Evolutionary conservation across 2,329 filamentous ascomycete species (phyloP), one percentile per base, ranked within the genome.

Genomic region (Apiospora arundinis): DNA sequence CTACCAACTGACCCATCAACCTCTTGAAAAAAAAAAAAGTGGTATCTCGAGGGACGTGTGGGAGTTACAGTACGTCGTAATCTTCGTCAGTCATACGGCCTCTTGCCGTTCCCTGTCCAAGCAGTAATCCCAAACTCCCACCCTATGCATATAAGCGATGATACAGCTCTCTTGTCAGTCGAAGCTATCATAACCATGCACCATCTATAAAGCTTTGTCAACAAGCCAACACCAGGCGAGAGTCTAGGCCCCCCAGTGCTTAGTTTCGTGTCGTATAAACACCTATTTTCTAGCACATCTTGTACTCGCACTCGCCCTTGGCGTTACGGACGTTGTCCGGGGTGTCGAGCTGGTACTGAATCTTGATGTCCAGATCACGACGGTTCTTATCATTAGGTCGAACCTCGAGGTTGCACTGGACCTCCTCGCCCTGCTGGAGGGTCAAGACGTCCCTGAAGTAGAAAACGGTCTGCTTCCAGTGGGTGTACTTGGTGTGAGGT

Each of bases 391-490:
- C 88, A 81, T 97, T 99, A 69, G 96, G 96, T 83, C 91, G 92
- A 85, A 95, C 97, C 74, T 90, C 88, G 52, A 99, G 85, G 44
- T 88, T 86, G 78, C 94, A 93, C 72, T 86, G 84, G 72, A 99
- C 88, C 78, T 90, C 87, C 86, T 99, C 96, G 71, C 92, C 94
- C 79, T 94, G 89, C 83, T 97, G 92, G 48, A 97, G 95, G 23
- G 95, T 98, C 75, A 99, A 86, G 45, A 97, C 93, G 77, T 99
- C 95, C 79, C 93, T 91, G 74, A 99, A 88, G 85, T 99, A 99
- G 86, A 99, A 98, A 74, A 99, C 96, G 16, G 96, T 99, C 87
- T 99, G 96, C 87, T 99, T 99, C 96, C 96, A 99, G 89, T 99
- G 96, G 23, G 96, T 99, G 86, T 98, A 98, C 86, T 98, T 98